phyloP scores from a whole-genome alignment of 2,329 filamentous ascomycete species.

The Xylariaceae sp. region DNA sequence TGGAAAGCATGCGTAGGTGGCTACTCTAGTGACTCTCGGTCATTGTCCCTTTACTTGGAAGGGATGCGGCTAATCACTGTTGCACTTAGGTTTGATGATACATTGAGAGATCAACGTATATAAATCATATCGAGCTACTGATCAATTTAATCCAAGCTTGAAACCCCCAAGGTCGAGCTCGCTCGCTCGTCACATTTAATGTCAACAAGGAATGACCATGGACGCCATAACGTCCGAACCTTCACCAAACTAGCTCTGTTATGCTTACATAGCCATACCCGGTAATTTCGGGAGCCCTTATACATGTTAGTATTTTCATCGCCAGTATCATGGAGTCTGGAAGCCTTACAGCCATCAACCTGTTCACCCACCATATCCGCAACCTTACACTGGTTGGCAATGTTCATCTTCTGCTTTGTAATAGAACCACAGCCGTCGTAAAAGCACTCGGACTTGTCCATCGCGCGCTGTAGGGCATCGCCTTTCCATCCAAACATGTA shows the following conservation, averaged over 20 bases:
- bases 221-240: neutral
- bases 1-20: too few relatives aligned
- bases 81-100: too few relatives aligned
- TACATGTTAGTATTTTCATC: too few relatives aligned
- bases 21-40: too few relatives aligned
- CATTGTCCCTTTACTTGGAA: too few relatives aligned
- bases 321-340: neutral
- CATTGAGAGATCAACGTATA: too few relatives aligned
- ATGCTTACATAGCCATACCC: slow-evolving; percentile 12
- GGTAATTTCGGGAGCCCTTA: too few relatives aligned
- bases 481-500: slow-evolving; percentile 46
- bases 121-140: neutral
- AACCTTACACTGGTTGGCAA: slow-evolving; percentile 35
- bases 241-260: neutral
- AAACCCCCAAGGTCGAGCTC: neutral
- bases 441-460: slow-evolving; percentile 47
- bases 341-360: slow-evolving; percentile 36
- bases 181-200: neutral
- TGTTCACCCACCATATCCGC: slow-evolving; percentile 34
- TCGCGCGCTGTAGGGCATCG: slow-evolving; percentile 40
- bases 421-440: slow-evolving; percentile 39
- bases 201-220: neutral
- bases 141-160: neutral
- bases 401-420: slow-evolving; percentile 34
- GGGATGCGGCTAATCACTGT: too few relatives aligned